phyloP scores from a whole-genome alignment of 441 rosid genomes.

The Arabidopsis lyrata region DNA sequence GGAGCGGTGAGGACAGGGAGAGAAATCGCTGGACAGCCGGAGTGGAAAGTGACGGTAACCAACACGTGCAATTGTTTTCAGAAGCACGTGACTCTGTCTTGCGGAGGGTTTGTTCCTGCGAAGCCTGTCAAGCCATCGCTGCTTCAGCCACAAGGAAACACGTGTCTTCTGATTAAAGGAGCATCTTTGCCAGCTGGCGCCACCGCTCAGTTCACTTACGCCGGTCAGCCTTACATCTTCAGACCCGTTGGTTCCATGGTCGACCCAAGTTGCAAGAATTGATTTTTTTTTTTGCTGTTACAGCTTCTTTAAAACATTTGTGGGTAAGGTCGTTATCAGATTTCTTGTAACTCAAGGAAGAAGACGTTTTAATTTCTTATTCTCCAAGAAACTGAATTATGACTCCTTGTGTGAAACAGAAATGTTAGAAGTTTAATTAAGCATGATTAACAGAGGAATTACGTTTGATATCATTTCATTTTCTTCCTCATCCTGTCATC shows the following conservation, averaged over 20 bases:
- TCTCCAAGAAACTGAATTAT: background rate
- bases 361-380: background rate
- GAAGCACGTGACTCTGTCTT: slow-evolving; percentile 37
- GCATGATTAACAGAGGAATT: background rate
- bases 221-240: slow-evolving; percentile 40
- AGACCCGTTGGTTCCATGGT: slow-evolving; percentile 33
- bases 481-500: slow-evolving; percentile 47
- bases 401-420: background rate
- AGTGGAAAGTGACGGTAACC: slow-evolving; percentile 50
- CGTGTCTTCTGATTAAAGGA: slow-evolving; percentile 47
- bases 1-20: slow-evolving; percentile 41
- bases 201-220: slow-evolving; percentile 23
- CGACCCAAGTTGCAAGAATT: slow-evolving; percentile 24
- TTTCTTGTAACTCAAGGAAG: background rate
- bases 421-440: background rate
- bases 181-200: slow-evolving; percentile 27
- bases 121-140: slow-evolving; percentile 35
- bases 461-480: slow-evolving; percentile 51
- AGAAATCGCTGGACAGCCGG: slow-evolving; percentile 33
- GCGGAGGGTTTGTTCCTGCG: slow-evolving; percentile 42
- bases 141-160: slow-evolving; percentile 39
- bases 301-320: background rate
- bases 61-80: slow-evolving; percentile 48
- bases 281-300: background rate
- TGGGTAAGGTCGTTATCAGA: background rate